A percentile compares a stretch with the other conserved stretches of the same genome.
phyloP scores from a whole-genome alignment of 2,329 filamentous ascomycete species.

The Mollisiaceae sp. region DNA sequence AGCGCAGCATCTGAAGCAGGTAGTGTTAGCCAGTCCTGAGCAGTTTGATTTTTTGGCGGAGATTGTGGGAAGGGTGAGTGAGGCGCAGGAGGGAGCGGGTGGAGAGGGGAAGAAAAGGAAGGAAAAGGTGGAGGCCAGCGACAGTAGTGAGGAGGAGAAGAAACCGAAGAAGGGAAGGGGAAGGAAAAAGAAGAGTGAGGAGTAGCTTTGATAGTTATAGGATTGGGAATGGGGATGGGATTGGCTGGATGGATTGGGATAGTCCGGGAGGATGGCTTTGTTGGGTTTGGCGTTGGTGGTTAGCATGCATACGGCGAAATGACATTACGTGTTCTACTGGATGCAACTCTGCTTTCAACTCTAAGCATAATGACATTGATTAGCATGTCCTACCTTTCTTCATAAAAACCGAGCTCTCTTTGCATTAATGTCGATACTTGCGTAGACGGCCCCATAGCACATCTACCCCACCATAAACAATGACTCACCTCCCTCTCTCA shows the following conservation, averaged over 20 bases:
- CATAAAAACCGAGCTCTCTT: too few species aligned
- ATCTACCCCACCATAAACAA: neutral
- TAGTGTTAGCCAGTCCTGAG: conserved; percentile 78
- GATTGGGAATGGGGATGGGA: neutral
- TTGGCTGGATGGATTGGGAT: neutral
- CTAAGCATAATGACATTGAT: too few species aligned
- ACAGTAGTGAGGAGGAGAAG: conserved; percentile 37
- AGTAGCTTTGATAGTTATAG: too few species aligned
- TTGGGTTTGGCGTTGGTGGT: conserved; percentile 3
- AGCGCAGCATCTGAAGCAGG: conserved; percentile 88
- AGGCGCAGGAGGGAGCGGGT: conserved; percentile 45
- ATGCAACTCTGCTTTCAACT: neutral
- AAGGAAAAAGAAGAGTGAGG: conserved; percentile 36
- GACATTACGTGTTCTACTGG: neutral
- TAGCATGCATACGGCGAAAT: conserved; percentile 5
- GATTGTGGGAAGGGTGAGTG: conserved; percentile 84
- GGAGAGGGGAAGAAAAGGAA: conserved; percentile 36
- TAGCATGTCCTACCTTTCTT: too few species aligned
- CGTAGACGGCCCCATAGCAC: too few species aligned
- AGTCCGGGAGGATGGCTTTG: neutral
- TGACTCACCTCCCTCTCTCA: neutral
- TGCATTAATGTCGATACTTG: too few species aligned
- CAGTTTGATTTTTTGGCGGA: conserved; percentile 94
- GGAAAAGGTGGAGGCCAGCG: conserved; percentile 32
- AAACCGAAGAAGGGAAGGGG: conserved; percentile 39